phyloP scores from a whole-genome alignment of 192 early-diverging fungal species.

The Lobosporangium transversale region DNA sequence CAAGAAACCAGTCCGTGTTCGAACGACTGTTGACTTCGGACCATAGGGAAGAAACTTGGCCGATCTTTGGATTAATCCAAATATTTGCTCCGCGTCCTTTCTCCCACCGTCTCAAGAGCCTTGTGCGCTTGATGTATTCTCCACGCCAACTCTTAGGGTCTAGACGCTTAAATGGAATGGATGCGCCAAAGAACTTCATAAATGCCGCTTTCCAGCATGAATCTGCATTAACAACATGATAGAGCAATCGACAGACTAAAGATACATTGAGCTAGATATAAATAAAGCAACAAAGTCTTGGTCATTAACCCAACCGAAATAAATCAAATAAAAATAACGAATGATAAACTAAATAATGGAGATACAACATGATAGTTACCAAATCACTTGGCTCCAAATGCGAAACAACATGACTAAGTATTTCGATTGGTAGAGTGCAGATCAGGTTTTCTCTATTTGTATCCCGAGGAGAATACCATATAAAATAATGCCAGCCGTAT shows the following conservation, averaged over 20 bases:
- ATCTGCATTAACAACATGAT: conserved; percentile 45
- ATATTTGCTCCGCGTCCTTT: conserved; percentile 58
- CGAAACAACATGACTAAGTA: conserved; percentile 43
- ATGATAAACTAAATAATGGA: too few relatives aligned
- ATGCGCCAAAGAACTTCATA: conserved; percentile 41
- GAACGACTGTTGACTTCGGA: conserved; percentile 53
- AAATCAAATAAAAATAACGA: too few relatives aligned
- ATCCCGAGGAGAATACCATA: neutral
- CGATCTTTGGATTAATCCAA: conserved; percentile 68
- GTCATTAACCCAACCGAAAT: neutral
- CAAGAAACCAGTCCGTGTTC: conserved; percentile 54
- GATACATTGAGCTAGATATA: conserved; percentile 21
- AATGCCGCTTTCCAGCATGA: conserved; percentile 50
- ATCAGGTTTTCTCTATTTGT: conserved; percentile 24
- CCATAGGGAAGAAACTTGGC: conserved; percentile 58
- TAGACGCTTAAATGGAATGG: conserved; percentile 42
- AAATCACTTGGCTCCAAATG: conserved; percentile 38
- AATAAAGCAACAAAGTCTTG: neutral
- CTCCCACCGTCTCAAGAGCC: conserved; percentile 52
- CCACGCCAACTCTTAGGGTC: conserved; percentile 49
- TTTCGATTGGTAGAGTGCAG: conserved; percentile 32
- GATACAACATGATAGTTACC: too few relatives aligned
- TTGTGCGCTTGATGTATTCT: conserved; percentile 50
- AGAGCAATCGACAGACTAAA: conserved; percentile 31
- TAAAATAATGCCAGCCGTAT: neutral